Base-by-base conservation (phyloP, 352 stramenopile species). In the Pythium rishiriense region DNA sequence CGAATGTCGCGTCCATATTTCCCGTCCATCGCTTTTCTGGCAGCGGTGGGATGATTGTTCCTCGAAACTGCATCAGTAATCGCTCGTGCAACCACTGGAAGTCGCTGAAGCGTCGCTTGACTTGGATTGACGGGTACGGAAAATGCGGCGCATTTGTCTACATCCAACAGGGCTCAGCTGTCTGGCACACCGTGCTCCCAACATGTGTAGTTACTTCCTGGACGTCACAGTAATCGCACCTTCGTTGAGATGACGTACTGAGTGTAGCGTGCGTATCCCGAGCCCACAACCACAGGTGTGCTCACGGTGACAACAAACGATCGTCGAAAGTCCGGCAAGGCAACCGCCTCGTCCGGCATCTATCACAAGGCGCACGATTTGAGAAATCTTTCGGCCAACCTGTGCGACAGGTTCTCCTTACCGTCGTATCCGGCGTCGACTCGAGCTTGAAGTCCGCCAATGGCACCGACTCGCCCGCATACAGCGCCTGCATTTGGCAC, bases 61-160 rank as follows among this genome's bases (percentile, higher is more conserved):
- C 87, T 76, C 82, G 84, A 75, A 91, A 96, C 37, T 87, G 73
- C 62, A 84, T 75, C 15, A 89, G 57, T 26, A 97, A 65, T 8
- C 90, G 79, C 55, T 93, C 71, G 31, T 96, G 90, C 8, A 96
- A 78, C 90, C 90, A 97, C 57, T 93, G 83, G 48, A 97, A 96
- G 68, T 97, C 90, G 55, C 84, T 95, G 64, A 94, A 97, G 14
- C 90, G 79, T 10, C 90, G 77, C 49, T 90, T 90, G 29, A 97
- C 86, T 88, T 93, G 84, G 26, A 79, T 83, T 8, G 74, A 72
- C 12, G 72, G 66, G 50, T 78, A 89, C 9, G 84, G 84, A 43
- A 95, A 95, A 22, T 79, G 70, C 21, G 65, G 69, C 21, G 74
- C 80, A 29, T 93, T 87, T 3, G 81, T 91, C 86, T 95, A 35